Evolutionary conservation across 345 rosid genomes (phyloP).

Genomic region (Boechera stricta): DNA sequence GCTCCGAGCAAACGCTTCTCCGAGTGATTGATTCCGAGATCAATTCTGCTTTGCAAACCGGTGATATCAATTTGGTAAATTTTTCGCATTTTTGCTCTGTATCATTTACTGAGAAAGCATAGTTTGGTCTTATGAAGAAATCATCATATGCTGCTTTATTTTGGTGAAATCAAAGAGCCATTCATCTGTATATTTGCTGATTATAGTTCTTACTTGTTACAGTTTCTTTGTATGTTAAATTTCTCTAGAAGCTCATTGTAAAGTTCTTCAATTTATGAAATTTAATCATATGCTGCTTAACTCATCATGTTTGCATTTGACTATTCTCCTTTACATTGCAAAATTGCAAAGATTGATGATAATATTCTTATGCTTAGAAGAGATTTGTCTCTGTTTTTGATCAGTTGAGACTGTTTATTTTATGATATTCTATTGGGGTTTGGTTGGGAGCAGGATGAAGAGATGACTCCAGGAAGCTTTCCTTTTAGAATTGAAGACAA

Average conservation of each 20-base stretch:
- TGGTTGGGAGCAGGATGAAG: slow-evolving; percentile 54
- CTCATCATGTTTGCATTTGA: slow-evolving; percentile 3
- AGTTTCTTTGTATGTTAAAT: background rate
- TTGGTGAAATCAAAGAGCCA: background rate
- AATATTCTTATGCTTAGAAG: background rate
- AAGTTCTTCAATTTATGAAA: slow-evolving; percentile 11
- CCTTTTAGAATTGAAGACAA: slow-evolving; percentile 79
- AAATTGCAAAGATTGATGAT: background rate
- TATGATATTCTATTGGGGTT: slow-evolving; percentile 12
- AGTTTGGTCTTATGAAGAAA: background rate
- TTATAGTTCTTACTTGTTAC: background rate
- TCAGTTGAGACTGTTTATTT: background rate
- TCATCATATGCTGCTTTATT: background rate
- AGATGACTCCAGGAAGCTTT: slow-evolving; percentile 57
- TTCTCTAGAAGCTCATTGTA: background rate
- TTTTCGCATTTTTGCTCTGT: background rate
- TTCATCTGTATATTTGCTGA: background rate
- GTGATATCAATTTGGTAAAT: slow-evolving; percentile 53
- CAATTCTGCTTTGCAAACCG: slow-evolving; percentile 58
- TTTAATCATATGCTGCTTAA: background rate
- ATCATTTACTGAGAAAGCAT: background rate
- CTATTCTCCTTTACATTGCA: slow-evolving; percentile 7
- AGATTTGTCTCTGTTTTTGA: background rate
- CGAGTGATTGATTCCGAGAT: slow-evolving; percentile 69
- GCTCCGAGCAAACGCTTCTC: slow-evolving; percentile 64